These are phyloP conservation scores for Talaromyces sp. DNA, from an alignment of 2,329 filamentous ascomycete species.

Conservation along the genomic window DNA sequence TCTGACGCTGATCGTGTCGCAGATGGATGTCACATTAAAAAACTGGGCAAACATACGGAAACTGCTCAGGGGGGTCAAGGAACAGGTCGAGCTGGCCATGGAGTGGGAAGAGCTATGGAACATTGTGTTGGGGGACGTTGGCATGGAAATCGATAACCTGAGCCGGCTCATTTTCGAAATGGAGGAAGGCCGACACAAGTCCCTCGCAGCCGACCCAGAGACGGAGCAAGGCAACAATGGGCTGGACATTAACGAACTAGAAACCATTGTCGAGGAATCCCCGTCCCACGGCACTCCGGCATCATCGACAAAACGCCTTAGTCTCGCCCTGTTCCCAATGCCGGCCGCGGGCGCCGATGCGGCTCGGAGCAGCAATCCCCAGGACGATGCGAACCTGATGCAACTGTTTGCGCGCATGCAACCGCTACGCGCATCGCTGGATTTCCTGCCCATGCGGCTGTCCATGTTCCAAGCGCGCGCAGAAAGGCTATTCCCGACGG, in stretches of 20 bases:
- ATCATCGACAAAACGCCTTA: conserved; percentile 59
- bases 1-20: conserved; percentile 68
- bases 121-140: conserved; percentile 86
- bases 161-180: conserved; percentile 87
- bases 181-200: conserved; percentile 89
- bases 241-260: conserved; percentile 79
- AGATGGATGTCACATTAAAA: conserved; percentile 82
- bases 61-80: conserved; percentile 73
- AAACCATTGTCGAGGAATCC: conserved; percentile 88
- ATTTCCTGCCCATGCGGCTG: conserved; percentile 92
- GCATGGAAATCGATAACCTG: conserved; percentile 77
- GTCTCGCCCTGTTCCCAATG: conserved; percentile 50
- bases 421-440: conserved; percentile 82
- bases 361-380: conserved; percentile 40
- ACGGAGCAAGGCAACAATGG: conserved; percentile 43
- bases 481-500: conserved; percentile 75
- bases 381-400: conserved; percentile 83
- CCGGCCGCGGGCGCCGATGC: conserved; percentile 34
- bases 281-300: conserved; percentile 54
- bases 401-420: conserved; percentile 95
- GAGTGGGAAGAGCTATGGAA: conserved; percentile 99
- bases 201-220: conserved; percentile 57
- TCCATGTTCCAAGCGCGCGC: conserved; percentile 80
- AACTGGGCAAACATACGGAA: conserved; percentile 81
- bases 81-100: conserved; percentile 94